These are phyloP conservation scores for Fulvia fulva DNA, from an alignment of 2,329 filamentous ascomycete genomes.

Conservation along the genomic window DNA sequence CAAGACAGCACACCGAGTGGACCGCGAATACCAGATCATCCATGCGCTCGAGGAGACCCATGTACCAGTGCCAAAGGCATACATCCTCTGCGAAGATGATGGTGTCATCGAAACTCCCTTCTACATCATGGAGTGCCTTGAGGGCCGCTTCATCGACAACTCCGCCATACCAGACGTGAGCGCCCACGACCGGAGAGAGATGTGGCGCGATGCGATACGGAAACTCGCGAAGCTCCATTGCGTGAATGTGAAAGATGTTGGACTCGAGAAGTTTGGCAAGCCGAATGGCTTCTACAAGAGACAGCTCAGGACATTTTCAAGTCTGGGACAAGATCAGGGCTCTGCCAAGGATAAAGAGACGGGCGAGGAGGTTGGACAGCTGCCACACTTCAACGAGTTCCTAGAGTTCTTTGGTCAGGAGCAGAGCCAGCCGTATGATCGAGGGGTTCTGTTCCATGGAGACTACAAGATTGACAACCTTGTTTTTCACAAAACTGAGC, in stretches of 20 bases:
- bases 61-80: constrained; percentile 79
- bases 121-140: constrained; percentile 95
- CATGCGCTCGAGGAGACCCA: constrained; percentile 73
- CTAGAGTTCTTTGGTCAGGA: constrained; percentile 72
- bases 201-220: constrained; percentile 82
- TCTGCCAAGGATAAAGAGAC: constrained; percentile 72
- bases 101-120: constrained; percentile 82
- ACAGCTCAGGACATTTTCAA: constrained; percentile 77
- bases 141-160: constrained; percentile 90
- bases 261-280: constrained; percentile 70
- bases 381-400: constrained; percentile 80
- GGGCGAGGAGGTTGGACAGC: constrained; percentile 68
- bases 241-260: constrained; percentile 63
- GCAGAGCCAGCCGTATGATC: constrained; percentile 68
- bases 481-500: constrained; percentile 79
- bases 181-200: constrained; percentile 63
- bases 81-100: constrained; percentile 80
- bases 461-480: constrained; percentile 79
- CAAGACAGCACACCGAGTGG: constrained; percentile 91
- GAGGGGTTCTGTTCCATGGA: constrained; percentile 78
- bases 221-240: constrained; percentile 83
- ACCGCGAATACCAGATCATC: constrained; percentile 90
- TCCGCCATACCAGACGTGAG: constrained; percentile 71
- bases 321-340: constrained; percentile 75
- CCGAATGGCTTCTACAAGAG: constrained; percentile 74